Conservation (phyloP, 148 eudicot species). For the Rhododendron henanense region DNA sequence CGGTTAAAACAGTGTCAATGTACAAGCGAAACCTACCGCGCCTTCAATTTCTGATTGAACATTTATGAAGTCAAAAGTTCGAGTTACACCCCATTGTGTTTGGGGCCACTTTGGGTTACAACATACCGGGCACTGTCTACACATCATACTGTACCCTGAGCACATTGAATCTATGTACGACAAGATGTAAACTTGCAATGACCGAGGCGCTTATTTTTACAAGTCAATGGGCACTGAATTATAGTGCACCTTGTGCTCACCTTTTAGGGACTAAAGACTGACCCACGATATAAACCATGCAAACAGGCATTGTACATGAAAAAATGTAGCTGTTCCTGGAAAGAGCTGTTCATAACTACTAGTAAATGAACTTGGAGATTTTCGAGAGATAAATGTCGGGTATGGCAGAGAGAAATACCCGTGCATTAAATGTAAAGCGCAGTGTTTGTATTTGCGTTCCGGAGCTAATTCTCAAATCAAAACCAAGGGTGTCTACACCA, state of each 20-base stretch:
- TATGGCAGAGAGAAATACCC: conserved; percentile 44
- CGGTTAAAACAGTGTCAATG: not conserved
- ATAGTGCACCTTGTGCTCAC: not conserved
- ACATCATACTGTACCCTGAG: not conserved
- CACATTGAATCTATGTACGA: not conserved
- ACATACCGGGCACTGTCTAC: not conserved
- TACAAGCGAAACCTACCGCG: not conserved
- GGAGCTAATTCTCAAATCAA: conserved; percentile 88
- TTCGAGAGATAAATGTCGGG: not conserved
- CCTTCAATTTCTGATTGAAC: not conserved
- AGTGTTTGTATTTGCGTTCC: conserved; percentile 90
- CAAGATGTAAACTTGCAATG: not conserved
- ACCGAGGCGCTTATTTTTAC: not conserved
- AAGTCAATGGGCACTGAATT: not conserved
- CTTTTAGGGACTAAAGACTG: not conserved
- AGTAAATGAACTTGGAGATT: not conserved
- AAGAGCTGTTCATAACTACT: not conserved
- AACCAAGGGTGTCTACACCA: conserved; percentile 86
- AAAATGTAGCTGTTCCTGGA: not conserved
- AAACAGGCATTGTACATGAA: not conserved
- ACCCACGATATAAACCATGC: not conserved
- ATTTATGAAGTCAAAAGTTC: not conserved
- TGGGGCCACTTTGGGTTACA: not conserved
- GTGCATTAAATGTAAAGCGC: conserved; percentile 72
- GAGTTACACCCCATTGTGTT: not conserved